Conservation (phyloP, 2,329 filamentous ascomycete species). For the Claviceps cyperi region DNA sequence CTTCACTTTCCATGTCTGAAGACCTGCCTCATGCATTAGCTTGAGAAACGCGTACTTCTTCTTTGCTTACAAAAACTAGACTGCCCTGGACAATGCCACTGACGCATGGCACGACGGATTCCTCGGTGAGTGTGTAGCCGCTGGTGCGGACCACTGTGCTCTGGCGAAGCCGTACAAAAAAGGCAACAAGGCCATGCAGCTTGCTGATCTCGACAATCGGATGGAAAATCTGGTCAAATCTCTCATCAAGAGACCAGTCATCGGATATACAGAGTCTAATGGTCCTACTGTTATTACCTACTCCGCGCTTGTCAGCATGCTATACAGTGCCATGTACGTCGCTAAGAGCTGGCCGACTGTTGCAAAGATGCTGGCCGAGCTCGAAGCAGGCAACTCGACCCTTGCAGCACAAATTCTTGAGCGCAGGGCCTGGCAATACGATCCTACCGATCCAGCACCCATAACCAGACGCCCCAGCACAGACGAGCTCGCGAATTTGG, state of each 20-base stretch:
- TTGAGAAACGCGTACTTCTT: neutral
- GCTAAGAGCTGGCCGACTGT: constrained; percentile 26
- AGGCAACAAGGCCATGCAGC: constrained; percentile 14
- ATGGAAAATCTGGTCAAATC: constrained; percentile 24
- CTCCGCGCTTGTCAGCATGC: constrained; percentile 22
- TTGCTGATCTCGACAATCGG: constrained; percentile 22
- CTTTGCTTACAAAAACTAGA: constrained; percentile 8
- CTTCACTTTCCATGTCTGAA: neutral
- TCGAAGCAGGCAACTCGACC: constrained; percentile 30
- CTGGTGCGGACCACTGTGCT: constrained; percentile 30
- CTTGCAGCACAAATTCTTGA: constrained; percentile 26
- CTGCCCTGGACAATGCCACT: constrained; percentile 33
- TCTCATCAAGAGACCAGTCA: constrained; percentile 23
- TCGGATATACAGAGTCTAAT: constrained; percentile 22
- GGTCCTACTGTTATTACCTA: constrained; percentile 33
- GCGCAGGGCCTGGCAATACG: constrained; percentile 23
- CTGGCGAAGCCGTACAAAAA: constrained; percentile 21
- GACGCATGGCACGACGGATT: constrained; percentile 36
- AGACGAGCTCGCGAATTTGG: constrained; percentile 25
- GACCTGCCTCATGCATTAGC: too few species aligned
- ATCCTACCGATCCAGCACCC: constrained; percentile 21
- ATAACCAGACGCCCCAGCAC: constrained; percentile 16
- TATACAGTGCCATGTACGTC: constrained; percentile 30
- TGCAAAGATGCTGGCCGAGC: constrained; percentile 27
- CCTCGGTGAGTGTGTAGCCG: constrained; percentile 33